Evolutionary conservation across 2,329 filamentous ascomycete species (phyloP).

Genomic region (Periconia macrospinosa): DNA sequence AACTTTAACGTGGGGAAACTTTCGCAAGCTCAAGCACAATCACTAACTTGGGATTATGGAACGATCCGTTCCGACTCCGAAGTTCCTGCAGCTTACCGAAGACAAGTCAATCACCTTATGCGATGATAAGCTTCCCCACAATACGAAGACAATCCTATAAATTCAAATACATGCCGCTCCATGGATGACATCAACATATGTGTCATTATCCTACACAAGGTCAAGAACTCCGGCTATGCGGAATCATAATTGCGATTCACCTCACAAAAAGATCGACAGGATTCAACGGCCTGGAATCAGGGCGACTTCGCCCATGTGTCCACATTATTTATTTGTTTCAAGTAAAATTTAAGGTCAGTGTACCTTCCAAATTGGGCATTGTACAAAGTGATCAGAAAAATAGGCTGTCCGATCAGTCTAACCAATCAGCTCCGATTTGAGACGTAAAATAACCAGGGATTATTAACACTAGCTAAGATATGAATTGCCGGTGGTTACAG

Average conservation of each 20-base stretch:
- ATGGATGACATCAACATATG: too few relatives aligned
- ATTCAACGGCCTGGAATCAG: not conserved
- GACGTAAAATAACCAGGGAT: too few relatives aligned
- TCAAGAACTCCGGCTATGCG: too few relatives aligned
- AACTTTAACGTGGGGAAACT: not conserved
- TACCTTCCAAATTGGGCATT: not conserved
- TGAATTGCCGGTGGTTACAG: too few relatives aligned
- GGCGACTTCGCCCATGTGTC: not conserved
- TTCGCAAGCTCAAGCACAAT: not conserved
- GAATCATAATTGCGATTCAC: too few relatives aligned
- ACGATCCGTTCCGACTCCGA: not conserved
- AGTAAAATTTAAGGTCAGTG: not conserved
- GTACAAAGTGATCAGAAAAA: not conserved
- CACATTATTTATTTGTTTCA: not conserved
- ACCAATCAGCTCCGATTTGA: too few relatives aligned
- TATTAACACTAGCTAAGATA: too few relatives aligned
- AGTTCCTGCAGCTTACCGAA: not conserved
- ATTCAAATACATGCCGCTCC: too few relatives aligned
- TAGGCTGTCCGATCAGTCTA: too few relatives aligned
- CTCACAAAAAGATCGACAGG: too few relatives aligned
- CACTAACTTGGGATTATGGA: not conserved
- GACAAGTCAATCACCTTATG: not conserved
- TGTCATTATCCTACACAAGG: too few relatives aligned
- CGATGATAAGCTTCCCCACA: not conserved
- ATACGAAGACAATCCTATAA: not conserved